Evolutionary conservation across 352 stramenopile genomes (phyloP).

Genomic region (Aphanomyces invadans): DNA sequence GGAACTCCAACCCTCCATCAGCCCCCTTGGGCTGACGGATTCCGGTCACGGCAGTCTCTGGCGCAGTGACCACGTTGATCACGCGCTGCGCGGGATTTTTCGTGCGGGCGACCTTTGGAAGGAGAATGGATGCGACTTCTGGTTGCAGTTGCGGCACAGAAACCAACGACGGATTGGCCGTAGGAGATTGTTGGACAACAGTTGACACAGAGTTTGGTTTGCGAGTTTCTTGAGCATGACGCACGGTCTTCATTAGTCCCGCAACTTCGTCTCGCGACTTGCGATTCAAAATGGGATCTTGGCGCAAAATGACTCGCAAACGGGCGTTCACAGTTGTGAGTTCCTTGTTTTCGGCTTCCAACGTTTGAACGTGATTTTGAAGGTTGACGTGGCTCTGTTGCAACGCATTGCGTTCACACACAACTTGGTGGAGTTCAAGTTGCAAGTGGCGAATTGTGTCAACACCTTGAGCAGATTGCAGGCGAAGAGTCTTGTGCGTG

Average conservation of each 20-base stretch:
- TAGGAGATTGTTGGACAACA: no score
- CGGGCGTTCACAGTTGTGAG: constrained; percentile 78
- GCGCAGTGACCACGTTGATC: constrained; percentile 12
- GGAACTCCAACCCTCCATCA: constrained; percentile 56
- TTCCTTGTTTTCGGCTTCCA: constrained; percentile 76
- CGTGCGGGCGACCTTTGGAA: constrained; percentile 29
- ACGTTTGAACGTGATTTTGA: constrained; percentile 49
- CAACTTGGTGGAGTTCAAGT: constrained; percentile 53
- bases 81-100: constrained; percentile 26
- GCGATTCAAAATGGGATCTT: constrained; percentile 76
- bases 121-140: constrained; percentile 36
- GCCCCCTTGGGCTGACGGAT: constrained; percentile 74
- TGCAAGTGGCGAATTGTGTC: constrained; percentile 80
- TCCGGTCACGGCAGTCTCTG: constrained; percentile 26
- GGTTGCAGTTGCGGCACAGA: constrained; percentile 22
- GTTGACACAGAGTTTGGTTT: constrained; percentile 39
- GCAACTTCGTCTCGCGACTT: constrained; percentile 81
- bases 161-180: constrained; percentile 25
- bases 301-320: constrained; percentile 70
- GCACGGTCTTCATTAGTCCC: constrained; percentile 52
- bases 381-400: constrained; percentile 55
- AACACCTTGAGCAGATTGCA: constrained; percentile 67
- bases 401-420: constrained; percentile 55
- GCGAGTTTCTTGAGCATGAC: constrained; percentile 45
- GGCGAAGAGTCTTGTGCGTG: constrained; percentile 73